Evolutionary conservation across 164 flowering plant species (phyloP), one percentile per base, ranked within the genome.

Genomic region (Aristolochia fimbriata): DNA sequence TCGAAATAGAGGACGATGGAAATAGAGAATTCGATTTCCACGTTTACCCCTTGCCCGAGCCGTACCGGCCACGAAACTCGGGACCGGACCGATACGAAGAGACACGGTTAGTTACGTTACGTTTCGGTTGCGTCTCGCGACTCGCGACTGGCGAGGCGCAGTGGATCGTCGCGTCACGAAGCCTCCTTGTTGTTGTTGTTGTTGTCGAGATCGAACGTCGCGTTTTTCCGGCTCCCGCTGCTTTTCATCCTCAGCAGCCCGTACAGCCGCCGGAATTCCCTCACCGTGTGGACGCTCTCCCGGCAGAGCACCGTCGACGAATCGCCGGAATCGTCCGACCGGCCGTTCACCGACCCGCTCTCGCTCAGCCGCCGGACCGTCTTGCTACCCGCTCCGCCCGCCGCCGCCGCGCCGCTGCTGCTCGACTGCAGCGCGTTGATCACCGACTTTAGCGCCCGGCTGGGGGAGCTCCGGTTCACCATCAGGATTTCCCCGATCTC

Each of bases 401-500:
- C 43, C n/a, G 16, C 45, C 0, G 17, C n/a, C 13, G 60, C 57
- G 70, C 73, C 57, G 70, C 73, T 78, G 9, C 68, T 57, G 55
- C 65, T 70, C 12, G 62, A 65, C 51, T 89, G 91, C 59, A 86
- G 51, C 0, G 93, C 88, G 2, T 71, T 65, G 23, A 91, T 83
- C 3, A 88, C 85, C 7, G 88, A 64, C 59, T 83, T 91, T 60
- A 91, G 17, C 3, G 97, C 97, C 57, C 97, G 80, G 47, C 74
- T 86, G 16, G 97, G 88, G 1, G 96, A 88, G 57, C 60, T 67
- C 62, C 91, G 78, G 61, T 88, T 86, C 25, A 83, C 80, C 0
- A 84, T 81, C 91, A 91, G 80, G 47, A 91, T 75, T 70, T 84
- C 96, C 0, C 96, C 84, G 61, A 91, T 80, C 71, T 91, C 90